Base-by-base conservation (phyloP, 1,139 yeast genomes). In the Pichia sp. region DNA sequence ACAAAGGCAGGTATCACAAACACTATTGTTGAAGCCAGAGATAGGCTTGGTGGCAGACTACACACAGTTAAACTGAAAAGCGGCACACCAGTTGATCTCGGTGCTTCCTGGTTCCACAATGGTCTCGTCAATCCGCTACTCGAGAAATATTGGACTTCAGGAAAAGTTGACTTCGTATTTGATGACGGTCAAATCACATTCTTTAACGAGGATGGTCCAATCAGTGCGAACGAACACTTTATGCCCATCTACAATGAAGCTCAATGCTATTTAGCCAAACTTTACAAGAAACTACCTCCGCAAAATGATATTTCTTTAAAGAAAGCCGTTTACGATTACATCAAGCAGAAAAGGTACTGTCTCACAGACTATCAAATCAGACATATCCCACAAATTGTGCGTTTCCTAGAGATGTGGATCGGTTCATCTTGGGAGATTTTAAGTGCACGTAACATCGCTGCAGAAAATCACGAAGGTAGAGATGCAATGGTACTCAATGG, bases 81-180 rank as follows among this genome's bases (percentile, higher is more conserved):
- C 19, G 69, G 67, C 12, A 39, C 59, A 2, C 55, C 58, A 11
- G 41, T 59, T 51, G 96, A 86, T 58, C 52, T 85, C 21, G 96
- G 96, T 0, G 95, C 94, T 1, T 75, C 89, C 5, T 86, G 96
- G 96, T 81, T 83, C 55, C 96, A 86, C 54, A 95, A 85, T 52
- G 74, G 85, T 5, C 62, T 84, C 39, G 68, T 70, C 36, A 86
- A 86, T 53, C 72, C 72, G 2, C 68, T 83, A 12, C 79, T 79
- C 46, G 69, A 72, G 46, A 84, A 79, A 53, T 74, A 71, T 45
- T 66, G 65, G 47, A 51, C 39, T 14, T 51, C 46, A 31, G 56
- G 52, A 15, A 55, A 59, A 34, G 56, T 66, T 20, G 46, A 55
- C n/a, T 52, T 63, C 30, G 71, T 63, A 43, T 71, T 69, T 49